Conservation (phyloP, 441 rosid species). For the Populus trichocarpa region DNA sequence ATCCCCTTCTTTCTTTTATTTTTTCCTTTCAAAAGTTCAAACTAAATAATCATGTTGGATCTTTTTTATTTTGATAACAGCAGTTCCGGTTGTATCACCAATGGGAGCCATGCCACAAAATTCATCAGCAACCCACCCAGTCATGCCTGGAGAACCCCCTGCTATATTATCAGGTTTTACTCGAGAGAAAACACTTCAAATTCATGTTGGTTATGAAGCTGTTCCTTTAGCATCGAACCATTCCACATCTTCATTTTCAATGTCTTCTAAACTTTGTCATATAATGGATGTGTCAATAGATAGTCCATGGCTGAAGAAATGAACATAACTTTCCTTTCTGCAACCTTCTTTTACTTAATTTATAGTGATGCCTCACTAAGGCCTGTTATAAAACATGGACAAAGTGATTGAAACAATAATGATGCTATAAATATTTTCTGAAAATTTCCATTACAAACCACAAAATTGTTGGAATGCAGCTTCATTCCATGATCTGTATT, state of each 20-base stretch:
- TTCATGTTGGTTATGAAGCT: background rate
- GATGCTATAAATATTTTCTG: background rate
- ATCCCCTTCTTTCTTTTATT: background rate
- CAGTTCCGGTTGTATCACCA: conserved; percentile 37
- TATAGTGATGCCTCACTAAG: background rate
- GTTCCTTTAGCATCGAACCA: background rate
- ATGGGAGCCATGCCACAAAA: conserved; percentile 24
- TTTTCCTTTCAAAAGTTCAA: background rate
- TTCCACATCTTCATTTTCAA: background rate
- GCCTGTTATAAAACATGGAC: background rate
- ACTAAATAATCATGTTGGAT: background rate
- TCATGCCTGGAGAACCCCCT: conserved; percentile 40
- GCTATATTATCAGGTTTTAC: conserved; percentile 45
- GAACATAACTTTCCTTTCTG: background rate
- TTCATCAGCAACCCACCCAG: conserved; percentile 20
- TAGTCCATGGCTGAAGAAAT: background rate
- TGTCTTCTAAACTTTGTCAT: background rate
- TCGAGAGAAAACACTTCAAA: background rate
- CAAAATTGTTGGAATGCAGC: background rate
- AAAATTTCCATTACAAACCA: background rate
- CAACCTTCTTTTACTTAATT: background rate
- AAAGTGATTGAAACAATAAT: background rate
- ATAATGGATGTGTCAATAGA: background rate
- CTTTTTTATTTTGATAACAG: conserved; percentile 6
- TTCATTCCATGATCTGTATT: background rate